Evolutionary conservation across 371 early-diverging fungal species (phyloP).

Genomic region (Zychaea mexicana): DNA sequence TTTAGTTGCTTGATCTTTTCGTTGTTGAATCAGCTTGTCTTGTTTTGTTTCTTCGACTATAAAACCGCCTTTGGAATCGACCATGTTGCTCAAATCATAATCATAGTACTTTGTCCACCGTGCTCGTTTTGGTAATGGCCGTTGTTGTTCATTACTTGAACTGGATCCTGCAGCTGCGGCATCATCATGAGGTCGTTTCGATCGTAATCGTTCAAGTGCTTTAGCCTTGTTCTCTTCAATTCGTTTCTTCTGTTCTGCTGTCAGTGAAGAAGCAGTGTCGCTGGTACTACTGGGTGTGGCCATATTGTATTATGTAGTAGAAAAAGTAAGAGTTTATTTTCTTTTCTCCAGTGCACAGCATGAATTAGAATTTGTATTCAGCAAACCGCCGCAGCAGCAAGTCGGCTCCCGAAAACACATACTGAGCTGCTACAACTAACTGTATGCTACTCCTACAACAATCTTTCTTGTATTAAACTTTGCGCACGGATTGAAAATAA

Average conservation of each 20-base stretch:
- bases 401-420: too few relatives aligned
- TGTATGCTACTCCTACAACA: too few relatives aligned
- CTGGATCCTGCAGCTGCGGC: background rate
- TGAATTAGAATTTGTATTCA: background rate
- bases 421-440: too few relatives aligned
- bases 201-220: constrained; percentile 19
- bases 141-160: background rate
- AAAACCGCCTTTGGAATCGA: constrained; percentile 51
- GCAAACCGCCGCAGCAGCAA: constrained; percentile 10
- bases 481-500: constrained; percentile 44
- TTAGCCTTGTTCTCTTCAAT: constrained; percentile 20
- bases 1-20: constrained; percentile 21
- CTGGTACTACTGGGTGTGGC: background rate
- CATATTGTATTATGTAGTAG: background rate
- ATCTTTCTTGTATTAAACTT: constrained; percentile 27
- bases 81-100: constrained; percentile 36
- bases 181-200: constrained; percentile 4
- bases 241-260: constrained; percentile 20
- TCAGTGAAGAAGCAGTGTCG: background rate
- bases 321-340: background rate
- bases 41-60: constrained; percentile 58
- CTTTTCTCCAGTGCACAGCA: too few relatives aligned
- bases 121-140: constrained; percentile 12
- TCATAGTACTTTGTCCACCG: constrained; percentile 31
- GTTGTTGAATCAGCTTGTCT: constrained; percentile 24